A percentile compares a stretch with the other conserved stretches of the same genome.
phyloP scores from a whole-genome alignment of 495 filamentous ascomycete species.

The Lophium mytilinum region DNA sequence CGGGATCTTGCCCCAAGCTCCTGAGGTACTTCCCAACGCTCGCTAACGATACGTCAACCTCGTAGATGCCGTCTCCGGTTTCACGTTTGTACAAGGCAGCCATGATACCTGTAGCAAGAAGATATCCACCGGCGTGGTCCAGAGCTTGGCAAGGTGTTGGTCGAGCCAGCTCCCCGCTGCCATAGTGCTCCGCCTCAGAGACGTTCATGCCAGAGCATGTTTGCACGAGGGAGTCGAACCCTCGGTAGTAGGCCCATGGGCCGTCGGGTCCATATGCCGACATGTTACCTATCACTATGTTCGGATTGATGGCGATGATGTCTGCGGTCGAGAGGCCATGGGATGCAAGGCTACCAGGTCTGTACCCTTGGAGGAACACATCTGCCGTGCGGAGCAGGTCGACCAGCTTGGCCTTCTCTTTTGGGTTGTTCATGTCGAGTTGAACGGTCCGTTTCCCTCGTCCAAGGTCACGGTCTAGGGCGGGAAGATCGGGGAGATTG shows the following conservation, averaged over 20 bases:
- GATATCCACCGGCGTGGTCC: slow-evolving; percentile 27
- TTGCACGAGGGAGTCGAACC: slow-evolving; percentile 30
- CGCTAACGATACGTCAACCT: slow-evolving; percentile 31
- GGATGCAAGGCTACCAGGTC: slow-evolving; percentile 23
- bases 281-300: slow-evolving; percentile 22
- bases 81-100: slow-evolving; percentile 23
- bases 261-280: slow-evolving; percentile 24
- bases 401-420: slow-evolving; percentile 18
- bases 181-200: slow-evolving; percentile 25
- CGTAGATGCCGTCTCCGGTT: slow-evolving; percentile 18
- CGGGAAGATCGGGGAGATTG: slow-evolving; percentile 23
- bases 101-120: slow-evolving; percentile 25
- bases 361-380: slow-evolving; percentile 29
- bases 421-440: slow-evolving; percentile 21
- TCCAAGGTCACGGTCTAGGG: slow-evolving; percentile 20
- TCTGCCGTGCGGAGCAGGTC: slow-evolving; percentile 26
- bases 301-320: slow-evolving; percentile 13
- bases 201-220: slow-evolving; percentile 30
- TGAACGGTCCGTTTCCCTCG: slow-evolving; percentile 27
- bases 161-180: slow-evolving; percentile 13
- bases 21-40: slow-evolving; percentile 27
- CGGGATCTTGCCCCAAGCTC: slow-evolving; percentile 21
- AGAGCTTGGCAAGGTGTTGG: slow-evolving; percentile 27
- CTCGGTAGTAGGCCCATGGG: slow-evolving; percentile 25
- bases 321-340: slow-evolving; percentile 20